Base-by-base conservation (phyloP, 495 filamentous ascomycete species). In the Aspergillus cavernicola region DNA sequence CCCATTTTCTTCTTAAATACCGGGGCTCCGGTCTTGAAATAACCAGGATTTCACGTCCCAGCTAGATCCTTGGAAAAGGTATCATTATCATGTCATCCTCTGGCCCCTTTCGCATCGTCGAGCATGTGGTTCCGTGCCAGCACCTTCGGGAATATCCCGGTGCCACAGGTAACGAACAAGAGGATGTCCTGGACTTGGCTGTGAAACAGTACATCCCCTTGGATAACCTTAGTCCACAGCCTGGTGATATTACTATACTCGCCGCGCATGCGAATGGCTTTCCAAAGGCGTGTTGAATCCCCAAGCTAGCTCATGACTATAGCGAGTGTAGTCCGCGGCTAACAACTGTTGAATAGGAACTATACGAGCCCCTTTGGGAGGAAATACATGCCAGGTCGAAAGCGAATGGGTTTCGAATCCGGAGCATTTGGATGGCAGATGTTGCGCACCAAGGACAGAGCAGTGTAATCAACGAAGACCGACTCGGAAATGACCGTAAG, bases 311-410 rank as follows among this genome's bases (percentile, higher is more conserved):
- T n/a, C n/a, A n/a, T n/a, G n/a, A n/a, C n/a, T n/a, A n/a, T n/a
- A n/a, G n/a, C n/a, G n/a, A n/a, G n/a, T n/a, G n/a, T n/a, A n/a
- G n/a, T n/a, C n/a, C n/a, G n/a, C n/a, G n/a, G n/a, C n/a, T n/a
- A n/a, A n/a, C n/a, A 33, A 33, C 31, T 3, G 0, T 4, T 12
- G 23, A 12, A 7, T 53, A 90, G 85, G 92, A 90, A 72, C 75
- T 95, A 15, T 96, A 95, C 65, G 91, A 95, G 60, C 88, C 91
- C 3, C 77, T 95, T 4, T 96, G 88, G 84, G 87, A 86, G 41
- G 87, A 93, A 50, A 73, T 96, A 1, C 71, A 86, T 53, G 57
- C 64, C 3, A 66, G 67, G 5, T 76, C 81, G 7, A 69, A 78
- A 52, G 66, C 64, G 15, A 70, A 77, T 52, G 81, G 80, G n/a